Base-by-base conservation (phyloP, 2,329 filamentous ascomycete genomes). In the Pseudopyrenochaeta lycopersici region DNA sequence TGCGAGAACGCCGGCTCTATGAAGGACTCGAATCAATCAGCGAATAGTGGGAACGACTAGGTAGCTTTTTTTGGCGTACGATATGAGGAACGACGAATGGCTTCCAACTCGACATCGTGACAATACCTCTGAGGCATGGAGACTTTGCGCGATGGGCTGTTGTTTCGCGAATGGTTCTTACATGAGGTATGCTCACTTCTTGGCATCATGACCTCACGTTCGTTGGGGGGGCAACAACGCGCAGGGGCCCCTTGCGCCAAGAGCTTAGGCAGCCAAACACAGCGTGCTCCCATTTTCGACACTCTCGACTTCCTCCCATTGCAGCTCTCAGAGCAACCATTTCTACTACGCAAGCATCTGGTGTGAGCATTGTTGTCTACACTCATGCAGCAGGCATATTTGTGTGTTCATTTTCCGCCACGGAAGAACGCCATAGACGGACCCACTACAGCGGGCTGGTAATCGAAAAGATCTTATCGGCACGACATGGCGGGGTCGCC, bases 401-500 rank as follows among this genome's bases (percentile, higher is more conserved):
- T 35, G 32, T 35, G 32, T 35, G 12, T 35, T 35, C 32, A 35
- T 35, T 35, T 35, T 35, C 32, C 32, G 32, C 32, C 32, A 35
- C 32, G 32, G 32, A 35, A 35, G 32, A 35, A 35, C 32, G 32
- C 32, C 32, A 35, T 35, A n/a, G 32, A 35, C 32, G 32, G 32
- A 35, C 32, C 32, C 32, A 35, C 32, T 35, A 35, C 32, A 35
- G 32, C 32, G 32, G 32, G 32, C 32, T 35, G 32, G 32, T 35
- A 11, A 35, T 35, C 32, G 32, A 35, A 35, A 35, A 35, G 32
- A 35, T 5, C 32, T 35, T 35, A 35, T 35, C 32, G 32, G 4
- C 32, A 35, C 32, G 32, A 48, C 43, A 52, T 48, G 48, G 33
- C 44, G 7, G 42, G 32, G 29, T 40, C 41, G 27, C 52, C 55